Conservation (phyloP, 331 rosid genomes). For the Erythrophleum ivorense region DNA sequence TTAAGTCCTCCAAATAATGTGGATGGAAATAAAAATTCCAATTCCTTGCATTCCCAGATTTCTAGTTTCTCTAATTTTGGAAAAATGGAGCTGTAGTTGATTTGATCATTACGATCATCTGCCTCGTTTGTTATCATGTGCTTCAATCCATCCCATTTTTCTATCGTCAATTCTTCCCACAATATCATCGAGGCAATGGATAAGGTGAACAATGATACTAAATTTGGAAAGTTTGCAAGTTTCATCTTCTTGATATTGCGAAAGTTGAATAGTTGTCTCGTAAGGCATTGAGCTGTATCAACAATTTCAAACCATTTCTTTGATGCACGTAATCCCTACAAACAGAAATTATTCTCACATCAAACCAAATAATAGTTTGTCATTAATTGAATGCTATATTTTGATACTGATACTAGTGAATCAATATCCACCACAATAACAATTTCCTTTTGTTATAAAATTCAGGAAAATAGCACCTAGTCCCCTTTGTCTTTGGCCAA, state of each 20-base stretch:
- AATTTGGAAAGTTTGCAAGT: fast-evolving
- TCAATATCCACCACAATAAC: neutral
- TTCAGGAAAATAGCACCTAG: neutral
- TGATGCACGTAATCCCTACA: neutral
- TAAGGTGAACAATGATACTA: conserved; percentile 2
- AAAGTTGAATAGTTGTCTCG: neutral
- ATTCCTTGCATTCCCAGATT: neutral
- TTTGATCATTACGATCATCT: neutral
- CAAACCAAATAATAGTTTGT: neutral
- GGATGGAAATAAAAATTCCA: neutral
- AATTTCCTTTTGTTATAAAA: neutral
- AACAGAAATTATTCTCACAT: neutral
- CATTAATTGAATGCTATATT: neutral
- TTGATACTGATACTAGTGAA: too few relatives aligned
- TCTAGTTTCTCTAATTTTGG: conserved; percentile 10
- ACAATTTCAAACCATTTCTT: neutral
- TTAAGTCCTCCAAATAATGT: neutral
- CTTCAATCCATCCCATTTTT: neutral
- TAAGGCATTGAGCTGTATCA: neutral
- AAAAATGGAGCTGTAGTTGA: neutral
- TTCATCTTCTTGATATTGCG: neutral
- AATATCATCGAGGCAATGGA: conserved; percentile 6
- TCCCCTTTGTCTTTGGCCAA: neutral
- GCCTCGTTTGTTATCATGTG: neutral
- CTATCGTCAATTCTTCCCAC: neutral